phyloP scores from a whole-genome alignment of 2,329 filamentous ascomycete species.

The Clonostachys chloroleuca region DNA sequence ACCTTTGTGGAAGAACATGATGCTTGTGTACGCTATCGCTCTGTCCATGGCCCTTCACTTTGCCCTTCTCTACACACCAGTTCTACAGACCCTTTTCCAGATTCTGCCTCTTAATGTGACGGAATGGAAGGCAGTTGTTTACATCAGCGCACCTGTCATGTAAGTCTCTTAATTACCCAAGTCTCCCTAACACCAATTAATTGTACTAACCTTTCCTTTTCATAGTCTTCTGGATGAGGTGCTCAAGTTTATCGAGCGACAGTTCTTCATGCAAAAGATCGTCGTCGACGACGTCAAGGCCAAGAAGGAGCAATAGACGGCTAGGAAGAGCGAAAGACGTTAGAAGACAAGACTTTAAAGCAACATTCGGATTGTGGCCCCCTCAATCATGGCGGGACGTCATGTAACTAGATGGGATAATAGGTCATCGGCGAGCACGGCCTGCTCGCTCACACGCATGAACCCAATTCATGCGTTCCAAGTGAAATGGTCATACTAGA shows the following conservation, averaged over 20 bases:
- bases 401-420: slow-evolving; percentile 9
- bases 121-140: slow-evolving; percentile 90
- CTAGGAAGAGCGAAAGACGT: slow-evolving; percentile 4
- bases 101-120: slow-evolving; percentile 80
- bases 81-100: slow-evolving; percentile 84
- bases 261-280: slow-evolving; percentile 54
- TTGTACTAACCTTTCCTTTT: background rate
- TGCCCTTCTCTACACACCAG: slow-evolving; percentile 84
- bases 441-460: background rate
- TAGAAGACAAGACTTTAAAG: slow-evolving; percentile 4
- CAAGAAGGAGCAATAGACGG: slow-evolving; percentile 50
- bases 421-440: background rate
- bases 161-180: slow-evolving; percentile 42
- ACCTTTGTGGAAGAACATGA: slow-evolving; percentile 97
- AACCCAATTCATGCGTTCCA: too few relatives aligned
- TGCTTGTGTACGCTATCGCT: slow-evolving; percentile 90
- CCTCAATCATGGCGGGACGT: slow-evolving; percentile 8
- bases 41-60: slow-evolving; percentile 96
- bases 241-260: slow-evolving; percentile 74
- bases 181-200: background rate
- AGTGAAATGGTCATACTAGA: too few relatives aligned
- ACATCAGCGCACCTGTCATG: slow-evolving; percentile 89
- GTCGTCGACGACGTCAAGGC: slow-evolving; percentile 27
- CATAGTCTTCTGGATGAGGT: slow-evolving; percentile 73
- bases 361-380: slow-evolving; percentile 4